Evolutionary conservation across 2,329 filamentous ascomycete species (phyloP), one percentile per base, ranked within the genome.

Genomic region (Lecanosticta acicola): DNA sequence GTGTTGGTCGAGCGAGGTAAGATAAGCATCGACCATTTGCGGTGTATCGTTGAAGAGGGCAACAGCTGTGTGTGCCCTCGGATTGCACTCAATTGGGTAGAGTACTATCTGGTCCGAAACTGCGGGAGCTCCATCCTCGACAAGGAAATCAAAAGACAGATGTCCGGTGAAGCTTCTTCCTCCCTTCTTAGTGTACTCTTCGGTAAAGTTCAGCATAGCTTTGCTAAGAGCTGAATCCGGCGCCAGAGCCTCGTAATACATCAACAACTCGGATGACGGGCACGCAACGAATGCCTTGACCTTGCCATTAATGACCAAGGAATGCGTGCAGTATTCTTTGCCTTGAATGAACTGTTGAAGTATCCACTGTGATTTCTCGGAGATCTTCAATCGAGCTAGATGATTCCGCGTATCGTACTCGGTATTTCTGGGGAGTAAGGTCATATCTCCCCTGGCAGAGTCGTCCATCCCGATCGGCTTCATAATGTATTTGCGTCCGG

Each of bases 41-140:
- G 62, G 58, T 3, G 67, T 67, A 3, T 64, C 60, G 29, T 67
- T 66, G 59, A 87, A 84, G 1, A 86, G 66, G 1, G 79, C 71
- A 0, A 83, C 76, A 0, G 83, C 83, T 0, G 83, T 87, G 56
- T 87, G 83, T 0, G 78, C 79, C 11, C 83, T 70, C 0, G 83
- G 83, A 45, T 86, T 87, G 58, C 83, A 86, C 59, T 86, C 83
- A 46, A 87, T 86, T 0, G 82, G 80, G 52, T 79, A 83, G 1
- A 86, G 61, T 10, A 68, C 57, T 53, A 65, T 54, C 11, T 58
- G 44, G 3, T 51, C 51, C 4, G 56, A 49, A 32, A 63, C 53
- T 5, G 41, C 50, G 8, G 52, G 42, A 26, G 59, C 50, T 40
- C 58, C 40, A 45, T 64, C 53, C 39, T 79, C 73, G 2, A 84